phyloP scores from a whole-genome alignment of 2,329 filamentous ascomycete genomes.

The Elsinoe ampelina region DNA sequence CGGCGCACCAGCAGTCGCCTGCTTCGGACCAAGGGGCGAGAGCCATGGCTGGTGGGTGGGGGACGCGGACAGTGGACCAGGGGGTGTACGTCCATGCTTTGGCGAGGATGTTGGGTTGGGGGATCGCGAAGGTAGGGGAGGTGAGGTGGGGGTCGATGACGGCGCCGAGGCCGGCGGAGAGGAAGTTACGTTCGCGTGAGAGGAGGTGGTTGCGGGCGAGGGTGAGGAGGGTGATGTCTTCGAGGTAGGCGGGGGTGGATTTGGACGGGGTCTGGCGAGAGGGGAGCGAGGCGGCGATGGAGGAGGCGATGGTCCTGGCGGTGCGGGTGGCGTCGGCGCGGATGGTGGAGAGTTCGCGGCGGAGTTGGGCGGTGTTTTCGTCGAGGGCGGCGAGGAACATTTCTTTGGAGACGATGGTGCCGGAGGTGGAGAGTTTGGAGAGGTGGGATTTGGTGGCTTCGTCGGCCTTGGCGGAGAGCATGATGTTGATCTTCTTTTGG shows the following conservation, averaged over 20 bases:
- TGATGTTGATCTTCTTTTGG: slow-evolving; percentile 30
- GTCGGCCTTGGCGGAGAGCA: slow-evolving; percentile 33
- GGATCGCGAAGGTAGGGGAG: slow-evolving; percentile 45
- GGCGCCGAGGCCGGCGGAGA: slow-evolving; percentile 57
- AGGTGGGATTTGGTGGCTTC: slow-evolving; percentile 19
- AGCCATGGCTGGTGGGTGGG: slow-evolving; percentile 44
- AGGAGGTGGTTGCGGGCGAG: slow-evolving; percentile 22
- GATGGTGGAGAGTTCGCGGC: slow-evolving; percentile 14
- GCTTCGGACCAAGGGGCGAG: slow-evolving; percentile 64
- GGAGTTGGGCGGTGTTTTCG: slow-evolving; percentile 16
- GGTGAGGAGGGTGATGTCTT: slow-evolving; percentile 24
- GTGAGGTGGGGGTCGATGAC: slow-evolving; percentile 50
- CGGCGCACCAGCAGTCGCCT: slow-evolving; percentile 81
- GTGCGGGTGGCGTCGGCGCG: slow-evolving; percentile 14
- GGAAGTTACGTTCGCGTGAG: slow-evolving; percentile 52
- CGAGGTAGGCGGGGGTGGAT: slow-evolving; percentile 18
- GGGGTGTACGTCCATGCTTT: slow-evolving; percentile 17
- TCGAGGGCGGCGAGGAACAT: slow-evolving; percentile 16
- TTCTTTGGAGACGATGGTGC: slow-evolving; percentile 17
- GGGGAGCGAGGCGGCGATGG: not conserved
- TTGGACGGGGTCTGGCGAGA: slow-evolving; percentile 12
- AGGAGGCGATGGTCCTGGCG: slow-evolving; percentile 4
- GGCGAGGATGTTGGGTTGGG: slow-evolving; percentile 15
- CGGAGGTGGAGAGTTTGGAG: slow-evolving; percentile 12
- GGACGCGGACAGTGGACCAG: slow-evolving; percentile 20